Evolutionary conservation across 2,329 filamentous ascomycete species (phyloP), one percentile per base, ranked within the genome.

Genomic region (Ceratocystis ficicola): DNA sequence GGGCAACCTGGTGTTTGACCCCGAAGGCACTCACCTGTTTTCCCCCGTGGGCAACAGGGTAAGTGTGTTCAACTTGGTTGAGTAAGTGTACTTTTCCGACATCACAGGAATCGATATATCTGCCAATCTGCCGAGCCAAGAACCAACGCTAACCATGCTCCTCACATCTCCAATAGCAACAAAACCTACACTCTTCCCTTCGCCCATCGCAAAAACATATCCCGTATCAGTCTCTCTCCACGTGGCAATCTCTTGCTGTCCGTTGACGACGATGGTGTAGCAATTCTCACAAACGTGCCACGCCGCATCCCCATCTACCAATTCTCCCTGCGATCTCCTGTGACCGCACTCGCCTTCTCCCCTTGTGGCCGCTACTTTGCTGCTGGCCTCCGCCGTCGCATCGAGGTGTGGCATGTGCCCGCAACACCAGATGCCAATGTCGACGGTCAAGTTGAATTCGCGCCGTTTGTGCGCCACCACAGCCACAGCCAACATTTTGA

Each of bases 1-100:
- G 83, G 94, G 95, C 77, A 99, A 97, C 76, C 84, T 99, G 73
- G 83, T 96, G 74, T 99, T 95, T 80, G 95, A 90, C 72, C 90
- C 92, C 68, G 93, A 99, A 83, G 95, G 95, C 74, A 94, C 90
- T 72, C 93, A 90, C 77, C 83, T 99, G 70, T 89, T 95, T 73
- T 99, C 94, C 57, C 95, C 94, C 6, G 94, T 99, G 64, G 94
- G 94, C 74, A 99, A 97, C 77, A 83, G 91, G 73, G 91, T 99
- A 68, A 90, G 93, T 1, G 88, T 97, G 64, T 99, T 99, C 76
- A 93, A 99, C 75, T 81, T 99, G 59, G 88, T 96, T 72, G 92
- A 97, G 91, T 95, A 83, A 72, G 82, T 73, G 25, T 28, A 10
- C 17, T 22, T 25, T 8, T 20, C 5, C 8, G 1, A 5, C 20